Base-by-base conservation (phyloP, 2,329 filamentous ascomycete genomes). In the Colletotrichum australisinense region DNA sequence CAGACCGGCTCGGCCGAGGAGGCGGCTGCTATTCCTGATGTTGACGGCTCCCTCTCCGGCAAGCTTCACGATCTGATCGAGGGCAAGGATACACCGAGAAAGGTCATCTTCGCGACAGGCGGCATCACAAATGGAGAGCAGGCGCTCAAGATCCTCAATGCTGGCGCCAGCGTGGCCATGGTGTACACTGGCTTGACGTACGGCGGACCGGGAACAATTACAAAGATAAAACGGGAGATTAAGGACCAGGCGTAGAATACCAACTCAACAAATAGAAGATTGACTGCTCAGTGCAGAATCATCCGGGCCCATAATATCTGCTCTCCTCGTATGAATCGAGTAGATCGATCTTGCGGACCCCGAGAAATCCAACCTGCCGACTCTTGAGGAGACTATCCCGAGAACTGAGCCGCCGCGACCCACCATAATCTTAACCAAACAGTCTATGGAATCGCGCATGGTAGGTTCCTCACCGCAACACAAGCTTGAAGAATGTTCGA, bases 21-120 rank as follows among this genome's bases (percentile, higher is more conserved):
- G 3, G 81, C 82, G 26, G 80, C 78, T 14, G 68, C 68, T 26
- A 68, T 72, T 12, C 69, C 72, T 11, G 79, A 81, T 12, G 77
- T 80, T 9, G 78, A 82, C n/a, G 80, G 80, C 32, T 78, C 80
- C 1, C 78, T 80, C 57, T 79, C 79, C 12, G 80, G 78, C 55
- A 73, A 79, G 58, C 74, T 69, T 5, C 63, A 73, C 57, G 67
- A 67, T 49, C 24, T 73, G 35, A 52, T 74, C 12, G 76, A 76
- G 63, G 75, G 74, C 22, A 76, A 74, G 46, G 78, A 77, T 63
- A 35, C 73, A 4, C 75, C 85, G 73, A 88, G 88, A 60, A 98
- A 98, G 84, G 92, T 95, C 65, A 93, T 99, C 74, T 98, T 98
- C 80, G 96, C 96, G 0, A 97, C 95, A 0, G 97, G 97, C 1